phyloP scores from a whole-genome alignment of 2,329 filamentous ascomycete genomes.

The Stagonosporopsis cucurbitacearum region DNA sequence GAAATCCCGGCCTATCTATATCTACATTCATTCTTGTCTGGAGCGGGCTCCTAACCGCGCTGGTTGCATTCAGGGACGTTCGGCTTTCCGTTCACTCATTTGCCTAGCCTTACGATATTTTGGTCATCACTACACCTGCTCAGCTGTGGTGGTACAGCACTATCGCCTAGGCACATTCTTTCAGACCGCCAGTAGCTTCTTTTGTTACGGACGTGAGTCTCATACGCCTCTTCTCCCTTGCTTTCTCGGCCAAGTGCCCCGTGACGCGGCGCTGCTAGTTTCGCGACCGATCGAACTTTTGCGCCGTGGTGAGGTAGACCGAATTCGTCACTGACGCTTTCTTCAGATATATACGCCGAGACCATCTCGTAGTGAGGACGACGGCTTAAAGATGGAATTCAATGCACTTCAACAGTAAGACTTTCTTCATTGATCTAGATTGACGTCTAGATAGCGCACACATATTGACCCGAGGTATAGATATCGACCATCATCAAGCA shows the following conservation, averaged over 20 bases:
- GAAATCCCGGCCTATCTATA: conserved; percentile 38
- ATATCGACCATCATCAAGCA: conserved; percentile 47
- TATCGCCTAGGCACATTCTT: conserved; percentile 48
- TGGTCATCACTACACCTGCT: conserved; percentile 31
- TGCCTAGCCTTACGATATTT: conserved; percentile 33
- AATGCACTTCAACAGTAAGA: conserved; percentile 52
- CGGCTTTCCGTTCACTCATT: conserved; percentile 51
- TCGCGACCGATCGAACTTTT: conserved; percentile 29
- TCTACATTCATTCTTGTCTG: conserved; percentile 43
- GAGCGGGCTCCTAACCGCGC: conserved; percentile 50
- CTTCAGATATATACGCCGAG: conserved; percentile 28
- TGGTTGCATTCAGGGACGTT: conserved; percentile 46
- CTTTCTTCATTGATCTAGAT: conserved; percentile 10
- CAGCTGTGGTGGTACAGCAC: conserved; percentile 41
- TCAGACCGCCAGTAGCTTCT: conserved; percentile 22
- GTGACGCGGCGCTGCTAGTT: conserved; percentile 26
- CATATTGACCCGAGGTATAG: conserved; percentile 41
- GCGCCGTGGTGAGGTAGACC: conserved; percentile 25
- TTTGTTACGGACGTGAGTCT: conserved; percentile 35
- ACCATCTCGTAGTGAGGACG: conserved; percentile 34
- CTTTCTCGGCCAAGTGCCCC: conserved; percentile 23
- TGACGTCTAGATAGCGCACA: background rate
- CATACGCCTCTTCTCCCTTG: conserved; percentile 36
- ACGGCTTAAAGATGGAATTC: conserved; percentile 50
- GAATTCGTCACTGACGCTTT: conserved; percentile 37